Evolutionary conservation across 331 rosid genomes (phyloP).

Genomic region (Quercus tomentella): DNA sequence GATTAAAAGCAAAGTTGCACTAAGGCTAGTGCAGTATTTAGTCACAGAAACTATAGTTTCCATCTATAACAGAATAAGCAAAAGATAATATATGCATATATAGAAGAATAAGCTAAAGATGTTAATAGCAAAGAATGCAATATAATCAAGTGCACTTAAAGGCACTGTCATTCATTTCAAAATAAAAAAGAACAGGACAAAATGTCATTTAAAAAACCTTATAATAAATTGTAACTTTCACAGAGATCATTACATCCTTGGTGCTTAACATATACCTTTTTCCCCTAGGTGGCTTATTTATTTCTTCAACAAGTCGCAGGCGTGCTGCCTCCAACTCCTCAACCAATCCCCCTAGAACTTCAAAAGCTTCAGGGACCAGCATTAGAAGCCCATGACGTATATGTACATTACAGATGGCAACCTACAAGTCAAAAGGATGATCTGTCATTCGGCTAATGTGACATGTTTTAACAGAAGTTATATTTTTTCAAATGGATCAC

Average conservation of each 20-base stretch:
- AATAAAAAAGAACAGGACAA: too few species aligned
- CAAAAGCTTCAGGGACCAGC: conserved; percentile 82
- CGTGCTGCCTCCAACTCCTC: conserved; percentile 86
- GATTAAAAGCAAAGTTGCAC: neutral
- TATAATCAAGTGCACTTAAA: neutral
- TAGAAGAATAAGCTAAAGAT: neutral
- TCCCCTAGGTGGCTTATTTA: conserved; percentile 88
- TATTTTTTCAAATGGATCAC: too few species aligned
- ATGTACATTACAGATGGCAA: conserved; percentile 63
- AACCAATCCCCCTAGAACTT: conserved; percentile 80
- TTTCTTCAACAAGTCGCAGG: conserved; percentile 67
- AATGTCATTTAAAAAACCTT: too few species aligned
- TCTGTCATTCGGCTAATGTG: neutral
- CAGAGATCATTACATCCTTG: neutral
- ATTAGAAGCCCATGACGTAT: conserved; percentile 80
- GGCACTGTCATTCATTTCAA: neutral
- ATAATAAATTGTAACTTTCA: too few species aligned
- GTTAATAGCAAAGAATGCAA: neutral
- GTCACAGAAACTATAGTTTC: neutral
- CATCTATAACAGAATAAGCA: neutral
- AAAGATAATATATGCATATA: too few species aligned
- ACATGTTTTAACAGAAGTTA: too few species aligned
- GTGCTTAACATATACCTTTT: conserved; percentile 50
- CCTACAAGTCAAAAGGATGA: conserved; percentile 43
- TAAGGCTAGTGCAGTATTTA: neutral